Percentiles rank a stretch among this genome's conserved stretches.
phyloP scores from a whole-genome alignment of 208 protist species.

The Zelonia costaricensis region DNA sequence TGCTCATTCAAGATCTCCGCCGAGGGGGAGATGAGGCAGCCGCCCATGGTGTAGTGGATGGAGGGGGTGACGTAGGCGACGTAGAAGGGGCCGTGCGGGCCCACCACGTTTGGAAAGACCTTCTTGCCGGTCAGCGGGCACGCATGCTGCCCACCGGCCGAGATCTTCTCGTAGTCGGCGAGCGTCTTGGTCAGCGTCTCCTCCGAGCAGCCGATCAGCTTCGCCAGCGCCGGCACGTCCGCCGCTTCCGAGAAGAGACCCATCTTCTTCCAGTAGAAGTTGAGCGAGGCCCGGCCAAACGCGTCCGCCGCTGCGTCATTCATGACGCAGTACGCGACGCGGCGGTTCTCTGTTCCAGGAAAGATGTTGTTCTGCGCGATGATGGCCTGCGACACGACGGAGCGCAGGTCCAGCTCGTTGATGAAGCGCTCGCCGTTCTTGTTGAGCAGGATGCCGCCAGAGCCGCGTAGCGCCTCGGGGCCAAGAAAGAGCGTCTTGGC shows the following conservation, averaged over 20 bases:
- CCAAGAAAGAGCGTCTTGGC: conserved; percentile 92
- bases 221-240: conserved; percentile 47
- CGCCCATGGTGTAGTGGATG: conserved; percentile 98
- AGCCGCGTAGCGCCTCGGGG: conserved; percentile 95
- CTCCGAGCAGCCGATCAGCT: conserved; percentile 57
- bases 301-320: conserved; percentile 62
- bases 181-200: conserved; percentile 45
- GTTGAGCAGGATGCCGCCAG: conserved; percentile 95
- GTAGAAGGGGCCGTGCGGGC: conserved; percentile 67
- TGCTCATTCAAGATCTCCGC: conserved; percentile 75
- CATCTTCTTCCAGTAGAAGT: conserved; percentile 81
- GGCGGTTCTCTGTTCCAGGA: conserved; percentile 42
- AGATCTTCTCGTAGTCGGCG: conserved; percentile 48
- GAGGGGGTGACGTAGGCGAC: conserved; percentile 92
- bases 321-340: conserved; percentile 78
- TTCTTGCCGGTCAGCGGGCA: conserved; percentile 75
- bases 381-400: conserved; percentile 92
- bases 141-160: conserved; percentile 10
- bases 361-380: conserved; percentile 63
- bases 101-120: conserved; percentile 72
- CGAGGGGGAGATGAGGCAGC: conserved; percentile 86
- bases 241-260: conserved; percentile 60
- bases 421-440: conserved; percentile 92
- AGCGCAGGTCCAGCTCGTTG: conserved; percentile 95
- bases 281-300: conserved; percentile 68